Evolutionary conservation across 2,329 filamentous ascomycete species (phyloP).

Genomic region (Cryphonectria radicalis): DNA sequence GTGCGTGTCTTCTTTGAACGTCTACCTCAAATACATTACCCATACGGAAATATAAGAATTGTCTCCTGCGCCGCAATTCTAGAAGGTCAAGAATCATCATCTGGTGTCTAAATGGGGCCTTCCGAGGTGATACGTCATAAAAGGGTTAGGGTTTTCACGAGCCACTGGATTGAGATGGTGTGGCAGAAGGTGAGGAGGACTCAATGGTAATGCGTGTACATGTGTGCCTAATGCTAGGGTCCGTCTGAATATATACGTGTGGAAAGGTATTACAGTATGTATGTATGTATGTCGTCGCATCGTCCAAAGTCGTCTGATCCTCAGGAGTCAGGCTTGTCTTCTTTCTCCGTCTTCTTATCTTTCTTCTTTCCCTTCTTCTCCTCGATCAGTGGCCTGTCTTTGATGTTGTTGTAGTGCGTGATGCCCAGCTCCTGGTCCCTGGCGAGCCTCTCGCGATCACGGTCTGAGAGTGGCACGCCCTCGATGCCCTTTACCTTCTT

Average conservation of each 20-base stretch:
- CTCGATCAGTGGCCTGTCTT: slow-evolving; percentile 54
- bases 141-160: background rate
- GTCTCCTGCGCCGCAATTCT: background rate
- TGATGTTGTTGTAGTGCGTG: slow-evolving; percentile 62
- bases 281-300: slow-evolving; percentile 19
- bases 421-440: slow-evolving; percentile 60
- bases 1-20: background rate
- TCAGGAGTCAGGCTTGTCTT: slow-evolving; percentile 9
- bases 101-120: background rate
- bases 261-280: slow-evolving; percentile 19
- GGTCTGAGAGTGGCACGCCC: slow-evolving; percentile 66
- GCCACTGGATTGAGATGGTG: background rate
- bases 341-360: slow-evolving; percentile 36
- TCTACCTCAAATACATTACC: background rate
- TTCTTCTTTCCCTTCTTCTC: slow-evolving; percentile 39
- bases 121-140: background rate
- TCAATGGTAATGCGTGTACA: background rate
- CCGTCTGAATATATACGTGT: slow-evolving; percentile 19
- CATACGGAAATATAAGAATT: background rate
- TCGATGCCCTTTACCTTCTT: slow-evolving; percentile 73
- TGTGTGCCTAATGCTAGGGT: slow-evolving; percentile 8
- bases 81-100: background rate
- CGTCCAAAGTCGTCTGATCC: background rate
- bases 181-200: background rate
- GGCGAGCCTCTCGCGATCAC: slow-evolving; percentile 55